A percentile compares a stretch with the other conserved stretches of the same genome.
Conservation (phyloP, 1,284 basidiomycete species). For the Rhodotorula sp. region DNA sequence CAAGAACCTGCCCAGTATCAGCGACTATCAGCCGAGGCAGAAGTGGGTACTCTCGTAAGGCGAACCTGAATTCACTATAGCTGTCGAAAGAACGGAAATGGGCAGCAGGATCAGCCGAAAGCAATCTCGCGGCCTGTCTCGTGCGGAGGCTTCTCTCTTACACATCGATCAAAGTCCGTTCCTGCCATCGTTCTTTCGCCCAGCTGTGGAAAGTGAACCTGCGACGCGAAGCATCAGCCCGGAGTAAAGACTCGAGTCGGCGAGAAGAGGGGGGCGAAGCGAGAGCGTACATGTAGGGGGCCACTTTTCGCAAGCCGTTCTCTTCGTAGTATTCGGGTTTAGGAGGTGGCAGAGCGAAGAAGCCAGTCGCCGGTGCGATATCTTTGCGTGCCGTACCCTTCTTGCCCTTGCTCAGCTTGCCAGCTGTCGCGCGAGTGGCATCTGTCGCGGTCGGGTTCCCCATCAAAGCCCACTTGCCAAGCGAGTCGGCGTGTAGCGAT, state of each 20-base stretch:
- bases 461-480: background rate
- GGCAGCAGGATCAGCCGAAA: too few species aligned
- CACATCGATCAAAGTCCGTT: constrained; percentile 64
- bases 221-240: constrained; percentile 23
- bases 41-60: constrained; percentile 19
- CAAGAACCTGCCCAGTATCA: constrained; percentile 26
- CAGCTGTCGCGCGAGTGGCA: background rate
- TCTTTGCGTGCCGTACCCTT: constrained; percentile 20
- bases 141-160: constrained; percentile 13
- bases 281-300: constrained; percentile 49
- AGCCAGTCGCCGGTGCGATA: constrained; percentile 23
- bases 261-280: too few species aligned
- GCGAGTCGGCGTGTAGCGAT: too few species aligned
- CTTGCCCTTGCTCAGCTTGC: constrained; percentile 9
- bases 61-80: constrained; percentile 45
- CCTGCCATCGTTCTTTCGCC: constrained; percentile 87
- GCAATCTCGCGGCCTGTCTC: too few species aligned
- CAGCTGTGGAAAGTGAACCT: constrained; percentile 71
- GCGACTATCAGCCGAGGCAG: constrained; percentile 10
- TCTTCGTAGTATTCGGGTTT: constrained; percentile 40
- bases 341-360: constrained; percentile 30
- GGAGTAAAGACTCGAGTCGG: fast-evolving
- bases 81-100: constrained; percentile 14
- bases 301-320: constrained; percentile 50
- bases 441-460: constrained; percentile 9